phyloP scores from a whole-genome alignment of 352 stramenopile genomes.

The Pythium sukuiense region DNA sequence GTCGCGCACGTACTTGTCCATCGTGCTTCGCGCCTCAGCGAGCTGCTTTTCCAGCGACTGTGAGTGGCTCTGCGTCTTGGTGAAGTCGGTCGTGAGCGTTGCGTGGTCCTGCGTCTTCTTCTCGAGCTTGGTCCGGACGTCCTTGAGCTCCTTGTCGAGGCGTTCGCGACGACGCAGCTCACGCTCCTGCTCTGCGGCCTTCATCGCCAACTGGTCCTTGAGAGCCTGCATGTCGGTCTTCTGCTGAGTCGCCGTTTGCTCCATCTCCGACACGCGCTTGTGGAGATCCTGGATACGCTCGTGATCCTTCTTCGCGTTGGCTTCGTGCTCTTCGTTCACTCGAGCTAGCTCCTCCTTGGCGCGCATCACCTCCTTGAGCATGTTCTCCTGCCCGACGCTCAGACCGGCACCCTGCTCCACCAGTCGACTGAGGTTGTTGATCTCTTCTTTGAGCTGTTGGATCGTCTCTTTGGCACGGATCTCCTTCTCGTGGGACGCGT shows the following conservation, averaged over 20 bases:
- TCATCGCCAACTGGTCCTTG: constrained; percentile 85
- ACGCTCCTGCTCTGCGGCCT: constrained; percentile 85
- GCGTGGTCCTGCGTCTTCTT: constrained; percentile 72
- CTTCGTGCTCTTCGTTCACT: constrained; percentile 83
- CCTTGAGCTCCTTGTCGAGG: constrained; percentile 92
- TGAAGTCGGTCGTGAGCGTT: constrained; percentile 48
- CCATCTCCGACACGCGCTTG: constrained; percentile 63
- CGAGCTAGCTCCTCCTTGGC: constrained; percentile 89
- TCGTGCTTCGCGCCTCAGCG: constrained; percentile 71
- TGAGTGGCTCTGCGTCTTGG: constrained; percentile 68
- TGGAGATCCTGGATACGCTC: constrained; percentile 81
- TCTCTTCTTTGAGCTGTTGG: constrained; percentile 94
- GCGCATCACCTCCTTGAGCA: constrained; percentile 90
- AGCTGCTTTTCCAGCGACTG: constrained; percentile 88
- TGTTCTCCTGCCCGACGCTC: constrained; percentile 92
- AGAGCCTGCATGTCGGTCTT: constrained; percentile 82
- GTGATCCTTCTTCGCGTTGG: constrained; percentile 79
- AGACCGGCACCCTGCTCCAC: constrained; percentile 94
- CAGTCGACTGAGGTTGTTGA: constrained; percentile 93
- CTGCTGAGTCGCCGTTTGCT: constrained; percentile 46
- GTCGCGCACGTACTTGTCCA: constrained; percentile 93
- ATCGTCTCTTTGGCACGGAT: constrained; percentile 94
- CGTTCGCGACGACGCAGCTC: constrained; percentile 89
- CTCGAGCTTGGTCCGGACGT: constrained; percentile 88
- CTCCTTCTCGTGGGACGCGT: constrained; percentile 94